Conservation (phyloP, 1,284 basidiomycete genomes). For the Cutaneotrichosporon cavernicola region DNA sequence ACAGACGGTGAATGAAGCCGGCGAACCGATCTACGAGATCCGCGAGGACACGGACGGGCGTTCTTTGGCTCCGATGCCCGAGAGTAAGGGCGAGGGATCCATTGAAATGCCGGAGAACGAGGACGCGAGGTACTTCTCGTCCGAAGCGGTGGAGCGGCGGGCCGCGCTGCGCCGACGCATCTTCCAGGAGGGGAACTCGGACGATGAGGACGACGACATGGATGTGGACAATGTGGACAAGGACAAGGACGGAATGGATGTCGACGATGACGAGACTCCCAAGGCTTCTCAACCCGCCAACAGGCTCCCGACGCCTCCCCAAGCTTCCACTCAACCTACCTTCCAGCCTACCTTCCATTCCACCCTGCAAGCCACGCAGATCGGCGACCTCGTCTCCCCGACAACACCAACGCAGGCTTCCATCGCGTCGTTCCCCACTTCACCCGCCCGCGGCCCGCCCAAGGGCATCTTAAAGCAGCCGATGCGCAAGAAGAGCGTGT, state of each 20-base stretch:
- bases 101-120: conserved; percentile 17
- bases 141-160: conserved; percentile 35
- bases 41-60: conserved; percentile 40
- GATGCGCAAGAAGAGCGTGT: conserved; percentile 44
- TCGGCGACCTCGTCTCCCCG: not conserved
- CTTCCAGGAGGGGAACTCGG: conserved; percentile 33
- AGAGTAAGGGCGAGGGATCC: conserved; percentile 16
- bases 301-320: not conserved
- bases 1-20: conserved; percentile 39
- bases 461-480: conserved; percentile 46
- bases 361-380: not conserved
- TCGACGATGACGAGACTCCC: conserved; percentile 3
- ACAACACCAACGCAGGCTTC: conserved; percentile 1
- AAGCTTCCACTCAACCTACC: not conserved
- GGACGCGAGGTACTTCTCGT: conserved; percentile 38
- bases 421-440: not conserved
- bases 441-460: conserved; percentile 10
- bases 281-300: not conserved
- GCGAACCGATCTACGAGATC: conserved; percentile 49
- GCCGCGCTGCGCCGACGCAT: conserved; percentile 34
- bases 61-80: conserved; percentile 32
- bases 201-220: conserved; percentile 22
- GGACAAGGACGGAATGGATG: conserved; percentile 19
- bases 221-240: conserved; percentile 18
- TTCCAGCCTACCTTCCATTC: not conserved